Percentiles rank a stretch among this genome's conserved stretches.
Conservation (phyloP, 2,329 filamentous ascomycete species). For the Ramularia collo-cygni region DNA sequence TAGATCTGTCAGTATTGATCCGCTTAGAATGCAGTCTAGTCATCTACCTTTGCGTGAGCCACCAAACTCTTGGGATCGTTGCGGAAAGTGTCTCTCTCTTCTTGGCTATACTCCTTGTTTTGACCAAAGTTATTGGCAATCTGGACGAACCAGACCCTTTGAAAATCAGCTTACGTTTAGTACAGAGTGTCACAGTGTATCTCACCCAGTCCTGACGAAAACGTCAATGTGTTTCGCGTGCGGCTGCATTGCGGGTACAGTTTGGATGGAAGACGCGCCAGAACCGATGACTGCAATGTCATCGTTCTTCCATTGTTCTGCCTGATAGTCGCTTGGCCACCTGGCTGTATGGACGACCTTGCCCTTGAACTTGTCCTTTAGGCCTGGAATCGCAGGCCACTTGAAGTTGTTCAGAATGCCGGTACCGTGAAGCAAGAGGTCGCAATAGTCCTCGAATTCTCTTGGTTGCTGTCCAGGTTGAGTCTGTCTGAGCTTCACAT, state of each 20-base stretch:
- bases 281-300: slow-evolving; percentile 41
- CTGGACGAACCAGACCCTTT: slow-evolving; percentile 31
- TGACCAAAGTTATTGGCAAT: slow-evolving; percentile 42
- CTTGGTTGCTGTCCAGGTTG: slow-evolving; percentile 27
- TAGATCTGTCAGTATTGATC: background rate
- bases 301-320: slow-evolving; percentile 38
- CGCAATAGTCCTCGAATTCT: slow-evolving; percentile 39
- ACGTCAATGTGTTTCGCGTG: slow-evolving; percentile 40
- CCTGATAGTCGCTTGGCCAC: slow-evolving; percentile 42
- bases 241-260: slow-evolving; percentile 43
- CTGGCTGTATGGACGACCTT: slow-evolving; percentile 37
- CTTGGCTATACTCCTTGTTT: slow-evolving; percentile 39
- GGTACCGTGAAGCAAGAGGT: slow-evolving; percentile 39
- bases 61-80: slow-evolving; percentile 36
- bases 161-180: background rate
- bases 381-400: slow-evolving; percentile 34
- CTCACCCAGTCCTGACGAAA: slow-evolving; percentile 42
- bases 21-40: too few species aligned
- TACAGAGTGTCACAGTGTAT: slow-evolving; percentile 4
- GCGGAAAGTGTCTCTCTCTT: slow-evolving; percentile 38
- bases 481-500: slow-evolving; percentile 41
- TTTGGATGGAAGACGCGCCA: slow-evolving; percentile 41
- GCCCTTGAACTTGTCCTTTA: slow-evolving; percentile 41
- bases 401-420: slow-evolving; percentile 32
- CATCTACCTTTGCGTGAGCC: slow-evolving; percentile 38